Percentiles rank a stretch among this genome's conserved stretches.
phyloP scores from a whole-genome alignment of 345 rosid species.

The Rubroshorea leprosula region DNA sequence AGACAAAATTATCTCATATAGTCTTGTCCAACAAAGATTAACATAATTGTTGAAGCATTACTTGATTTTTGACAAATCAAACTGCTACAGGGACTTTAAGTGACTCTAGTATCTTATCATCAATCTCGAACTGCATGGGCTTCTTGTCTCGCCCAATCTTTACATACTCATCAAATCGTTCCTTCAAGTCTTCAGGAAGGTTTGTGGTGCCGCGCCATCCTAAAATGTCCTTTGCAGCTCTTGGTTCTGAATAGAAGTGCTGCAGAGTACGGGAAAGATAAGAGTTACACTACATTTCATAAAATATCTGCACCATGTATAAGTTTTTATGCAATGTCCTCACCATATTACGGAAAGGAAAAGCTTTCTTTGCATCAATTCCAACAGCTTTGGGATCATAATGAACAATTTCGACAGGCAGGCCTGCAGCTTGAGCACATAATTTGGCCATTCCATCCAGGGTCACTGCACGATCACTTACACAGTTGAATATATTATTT shows the following conservation, averaged over 20 bases:
- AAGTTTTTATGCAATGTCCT: not conserved
- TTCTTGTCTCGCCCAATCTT: constrained; percentile 85
- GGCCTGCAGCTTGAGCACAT: constrained; percentile 84
- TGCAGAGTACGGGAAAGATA: constrained; percentile 35
- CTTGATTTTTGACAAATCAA: constrained; percentile 20
- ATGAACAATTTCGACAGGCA: constrained; percentile 67
- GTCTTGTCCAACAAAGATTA: no score
- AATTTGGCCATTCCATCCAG: constrained; percentile 92
- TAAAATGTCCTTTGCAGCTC: constrained; percentile 82
- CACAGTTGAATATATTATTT: constrained; percentile 75
- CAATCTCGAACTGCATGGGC: constrained; percentile 63
- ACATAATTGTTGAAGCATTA: no score
- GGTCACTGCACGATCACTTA: constrained; percentile 86
- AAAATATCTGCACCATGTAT: no score
- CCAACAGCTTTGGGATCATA: constrained; percentile 85
- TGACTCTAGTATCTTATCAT: constrained; percentile 74
- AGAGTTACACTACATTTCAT: no score
- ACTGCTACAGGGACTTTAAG: constrained; percentile 65
- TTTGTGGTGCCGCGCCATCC: constrained; percentile 69
- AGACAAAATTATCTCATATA: not conserved
- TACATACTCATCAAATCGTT: constrained; percentile 66
- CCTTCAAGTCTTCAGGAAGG: constrained; percentile 83
- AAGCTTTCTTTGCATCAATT: constrained; percentile 84
- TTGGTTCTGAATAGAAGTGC: constrained; percentile 94
- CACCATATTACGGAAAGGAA: constrained; percentile 93